A percentile compares a stretch with the other conserved stretches of the same genome.
These are phyloP conservation scores for Aspergillus sclerotialis DNA, from an alignment of 2,329 filamentous ascomycete species.

Conservation along the genomic window DNA sequence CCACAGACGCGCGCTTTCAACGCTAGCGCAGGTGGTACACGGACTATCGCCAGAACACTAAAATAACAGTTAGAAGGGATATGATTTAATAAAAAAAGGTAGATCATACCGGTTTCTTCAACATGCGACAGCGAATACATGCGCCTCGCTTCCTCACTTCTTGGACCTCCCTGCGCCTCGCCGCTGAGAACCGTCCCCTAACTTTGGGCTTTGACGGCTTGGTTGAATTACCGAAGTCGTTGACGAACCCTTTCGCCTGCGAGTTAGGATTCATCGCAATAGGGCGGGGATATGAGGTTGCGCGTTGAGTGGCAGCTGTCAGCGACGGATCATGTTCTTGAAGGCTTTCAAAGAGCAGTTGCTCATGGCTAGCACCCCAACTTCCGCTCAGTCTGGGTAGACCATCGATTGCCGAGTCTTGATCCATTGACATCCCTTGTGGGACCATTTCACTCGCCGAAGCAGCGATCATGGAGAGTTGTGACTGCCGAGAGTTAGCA, in stretches of 20 bases:
- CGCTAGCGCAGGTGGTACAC: conserved; percentile 51
- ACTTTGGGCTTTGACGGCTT: conserved; percentile 42
- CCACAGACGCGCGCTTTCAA: conserved; percentile 57
- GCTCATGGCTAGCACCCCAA: conserved; percentile 33
- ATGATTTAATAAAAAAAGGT: background rate
- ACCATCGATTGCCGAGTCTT: conserved; percentile 23
- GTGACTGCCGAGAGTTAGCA: conserved; percentile 33
- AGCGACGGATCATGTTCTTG: conserved; percentile 34
- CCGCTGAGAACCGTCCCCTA: conserved; percentile 50
- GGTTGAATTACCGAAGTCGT: conserved; percentile 32
- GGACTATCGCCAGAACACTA: conserved; percentile 54
- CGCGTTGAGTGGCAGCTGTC: conserved; percentile 32
- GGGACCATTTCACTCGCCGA: conserved; percentile 41
- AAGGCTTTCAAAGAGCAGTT: conserved; percentile 32
- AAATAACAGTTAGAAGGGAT: conserved; percentile 6
- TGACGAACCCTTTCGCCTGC: conserved; percentile 34
- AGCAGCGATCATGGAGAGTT: conserved; percentile 40
- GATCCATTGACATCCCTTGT: conserved; percentile 29
- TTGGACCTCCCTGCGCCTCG: conserved; percentile 52
- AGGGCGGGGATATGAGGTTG: conserved; percentile 33
- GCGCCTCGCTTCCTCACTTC: conserved; percentile 54
- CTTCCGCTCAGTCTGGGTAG: conserved; percentile 20
- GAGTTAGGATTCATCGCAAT: conserved; percentile 38
- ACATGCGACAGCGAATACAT: conserved; percentile 57
- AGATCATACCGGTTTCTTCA: conserved; percentile 52